Conservation (phyloP, 2,329 filamentous ascomycete genomes). For the Epichloe festucae region DNA sequence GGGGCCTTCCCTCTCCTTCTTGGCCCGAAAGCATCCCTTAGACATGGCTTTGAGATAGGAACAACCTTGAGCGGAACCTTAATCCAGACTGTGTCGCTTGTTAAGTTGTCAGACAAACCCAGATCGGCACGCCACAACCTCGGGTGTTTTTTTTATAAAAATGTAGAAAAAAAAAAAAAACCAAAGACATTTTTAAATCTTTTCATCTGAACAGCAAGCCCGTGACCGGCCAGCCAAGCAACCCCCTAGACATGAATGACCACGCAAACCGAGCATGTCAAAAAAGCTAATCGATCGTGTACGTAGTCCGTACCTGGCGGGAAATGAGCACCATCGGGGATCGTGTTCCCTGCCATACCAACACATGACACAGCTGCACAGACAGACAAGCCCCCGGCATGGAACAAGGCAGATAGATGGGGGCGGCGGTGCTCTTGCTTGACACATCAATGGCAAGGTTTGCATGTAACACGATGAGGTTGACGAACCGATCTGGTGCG, state of each 20-base stretch:
- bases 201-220: too few relatives aligned
- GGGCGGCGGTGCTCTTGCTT: background rate
- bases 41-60: slow-evolving; percentile 8
- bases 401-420: too few relatives aligned
- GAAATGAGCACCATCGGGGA: too few relatives aligned
- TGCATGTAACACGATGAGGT: too few relatives aligned
- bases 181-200: background rate
- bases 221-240: too few relatives aligned
- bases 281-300: too few relatives aligned
- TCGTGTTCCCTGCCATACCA: background rate
- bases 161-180: background rate
- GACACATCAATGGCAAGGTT: background rate
- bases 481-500: too few relatives aligned
- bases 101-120: slow-evolving; percentile 6
- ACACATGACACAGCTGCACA: background rate
- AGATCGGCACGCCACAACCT: slow-evolving; percentile 2
- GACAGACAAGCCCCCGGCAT: too few relatives aligned
- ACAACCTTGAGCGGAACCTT: slow-evolving; percentile 13
- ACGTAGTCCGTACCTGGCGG: too few relatives aligned
- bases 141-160: background rate
- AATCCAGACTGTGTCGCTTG: slow-evolving; percentile 5
- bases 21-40: slow-evolving; percentile 2
- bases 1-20: background rate
- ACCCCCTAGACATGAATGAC: background rate
- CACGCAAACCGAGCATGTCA: too few relatives aligned